These are phyloP conservation scores for Trypethelium eluteriae DNA, from an alignment of 495 filamentous ascomycete genomes.

Conservation along the genomic window DNA sequence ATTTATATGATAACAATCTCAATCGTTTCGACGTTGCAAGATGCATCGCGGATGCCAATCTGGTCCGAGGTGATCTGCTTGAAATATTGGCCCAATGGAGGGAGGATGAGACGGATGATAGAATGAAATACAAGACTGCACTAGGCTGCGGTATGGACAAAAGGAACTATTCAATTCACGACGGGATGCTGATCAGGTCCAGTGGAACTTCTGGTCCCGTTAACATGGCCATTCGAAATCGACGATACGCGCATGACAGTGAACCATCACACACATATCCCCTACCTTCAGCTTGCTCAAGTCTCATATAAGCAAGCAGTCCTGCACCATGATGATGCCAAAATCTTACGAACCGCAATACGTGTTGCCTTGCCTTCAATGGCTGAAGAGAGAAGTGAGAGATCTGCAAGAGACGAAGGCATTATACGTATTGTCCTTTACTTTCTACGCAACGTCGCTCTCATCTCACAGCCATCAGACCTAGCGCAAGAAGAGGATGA, in stretches of 20 bases:
- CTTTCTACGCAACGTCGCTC: conserved; percentile 76
- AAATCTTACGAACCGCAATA: conserved; percentile 69
- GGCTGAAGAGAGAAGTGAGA: conserved; percentile 65
- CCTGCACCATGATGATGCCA: conserved; percentile 67
- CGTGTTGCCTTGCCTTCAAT: conserved; percentile 82
- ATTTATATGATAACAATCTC: conserved; percentile 85
- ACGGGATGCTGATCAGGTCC: conserved; percentile 4
- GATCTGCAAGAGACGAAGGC: conserved; percentile 73
- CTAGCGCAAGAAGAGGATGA: conserved; percentile 64
- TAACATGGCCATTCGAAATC: conserved; percentile 90
- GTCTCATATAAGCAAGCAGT: conserved; percentile 81
- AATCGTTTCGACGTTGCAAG: conserved; percentile 93
- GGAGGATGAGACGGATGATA: conserved; percentile 55
- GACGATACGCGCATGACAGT: conserved; percentile 72
- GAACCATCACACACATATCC: conserved; percentile 85
- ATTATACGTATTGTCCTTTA: conserved; percentile 89
- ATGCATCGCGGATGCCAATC: conserved; percentile 83
- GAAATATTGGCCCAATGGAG: conserved; percentile 81
- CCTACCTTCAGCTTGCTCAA: conserved; percentile 81
- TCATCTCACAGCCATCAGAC: conserved; percentile 63
- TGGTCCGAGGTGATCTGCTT: conserved; percentile 83
- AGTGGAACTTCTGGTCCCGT: conserved; percentile 84
- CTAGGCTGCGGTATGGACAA: conserved; percentile 60
- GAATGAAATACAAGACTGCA: conserved; percentile 68
- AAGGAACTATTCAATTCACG: neutral